A percentile compares a stretch with the other conserved stretches of the same genome.
phyloP scores from a whole-genome alignment of 2,329 filamentous ascomycete species.

The Cladosporium sp. region DNA sequence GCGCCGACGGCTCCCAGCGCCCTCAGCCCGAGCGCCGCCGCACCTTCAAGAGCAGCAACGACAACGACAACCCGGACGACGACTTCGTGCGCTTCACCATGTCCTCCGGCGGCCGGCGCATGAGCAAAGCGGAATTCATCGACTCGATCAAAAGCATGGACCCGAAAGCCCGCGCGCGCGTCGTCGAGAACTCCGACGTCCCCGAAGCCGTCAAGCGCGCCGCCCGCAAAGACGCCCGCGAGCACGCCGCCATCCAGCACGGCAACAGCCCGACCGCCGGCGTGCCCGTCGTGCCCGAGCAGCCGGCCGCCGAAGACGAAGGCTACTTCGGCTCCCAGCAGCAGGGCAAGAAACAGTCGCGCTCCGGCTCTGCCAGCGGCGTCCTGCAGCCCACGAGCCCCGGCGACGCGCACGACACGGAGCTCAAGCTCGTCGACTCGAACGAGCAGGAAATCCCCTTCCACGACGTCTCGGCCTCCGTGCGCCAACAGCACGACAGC shows the following conservation, averaged over 20 bases:
- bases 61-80: constrained; percentile 48
- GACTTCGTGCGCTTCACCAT: constrained; percentile 74
- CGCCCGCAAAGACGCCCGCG: constrained; percentile 37
- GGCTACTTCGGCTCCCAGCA: neutral
- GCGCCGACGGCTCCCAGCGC: neutral
- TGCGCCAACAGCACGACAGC: constrained; percentile 14
- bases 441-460: constrained; percentile 42
- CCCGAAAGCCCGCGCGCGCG: constrained; percentile 52
- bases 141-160: constrained; percentile 67
- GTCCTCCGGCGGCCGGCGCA: constrained; percentile 61
- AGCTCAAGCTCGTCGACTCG: constrained; percentile 40
- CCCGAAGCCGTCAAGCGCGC: constrained; percentile 44
- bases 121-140: constrained; percentile 78
- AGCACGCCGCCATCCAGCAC: constrained; percentile 19
- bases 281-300: constrained; percentile 21
- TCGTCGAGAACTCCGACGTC: constrained; percentile 42
- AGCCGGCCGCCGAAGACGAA: constrained; percentile 15
- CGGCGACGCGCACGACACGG: constrained; percentile 29
- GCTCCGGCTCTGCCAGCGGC: neutral
- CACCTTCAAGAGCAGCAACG: constrained; percentile 1
- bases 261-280: constrained; percentile 5
- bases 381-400: neutral
- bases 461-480: constrained; percentile 36
- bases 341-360: neutral
- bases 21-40: constrained; percentile 3